phyloP scores from a whole-genome alignment of 2,329 filamentous ascomycete genomes.

The Zasmidium citrigriseum region DNA sequence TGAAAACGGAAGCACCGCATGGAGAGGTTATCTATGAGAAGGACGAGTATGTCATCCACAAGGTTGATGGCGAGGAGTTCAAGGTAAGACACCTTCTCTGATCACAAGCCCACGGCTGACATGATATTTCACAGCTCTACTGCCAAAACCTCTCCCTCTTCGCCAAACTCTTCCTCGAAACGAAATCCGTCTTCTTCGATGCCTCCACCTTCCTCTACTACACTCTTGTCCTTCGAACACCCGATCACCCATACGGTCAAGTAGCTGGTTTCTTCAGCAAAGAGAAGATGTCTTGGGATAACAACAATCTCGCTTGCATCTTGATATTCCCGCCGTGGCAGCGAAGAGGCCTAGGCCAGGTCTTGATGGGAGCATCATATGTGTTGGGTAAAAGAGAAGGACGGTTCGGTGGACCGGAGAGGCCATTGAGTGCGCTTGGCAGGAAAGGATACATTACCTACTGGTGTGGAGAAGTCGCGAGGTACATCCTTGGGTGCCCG shows the following conservation, averaged over 20 bases:
- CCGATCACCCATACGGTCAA: conserved; percentile 45
- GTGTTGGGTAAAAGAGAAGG: conserved; percentile 83
- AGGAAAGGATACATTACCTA: conserved; percentile 79
- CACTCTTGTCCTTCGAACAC: conserved; percentile 70
- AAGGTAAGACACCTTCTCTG: conserved; percentile 44
- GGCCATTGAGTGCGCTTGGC: conserved; percentile 85
- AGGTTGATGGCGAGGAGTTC: conserved; percentile 86
- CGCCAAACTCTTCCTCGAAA: conserved; percentile 95
- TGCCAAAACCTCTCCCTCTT: conserved; percentile 95
- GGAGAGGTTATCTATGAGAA: conserved; percentile 77
- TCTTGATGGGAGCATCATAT: conserved; percentile 92
- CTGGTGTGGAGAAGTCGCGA: conserved; percentile 81
- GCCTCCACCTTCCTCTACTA: conserved; percentile 94
- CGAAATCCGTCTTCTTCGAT: conserved; percentile 98
- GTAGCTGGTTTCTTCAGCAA: conserved; percentile 98
- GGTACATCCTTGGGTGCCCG: conserved; percentile 56
- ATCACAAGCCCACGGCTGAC: background rate
- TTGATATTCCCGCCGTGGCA: conserved; percentile 96
- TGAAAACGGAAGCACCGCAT: conserved; percentile 52
- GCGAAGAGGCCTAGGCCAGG: conserved; percentile 79
- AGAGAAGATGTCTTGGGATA: conserved; percentile 98
- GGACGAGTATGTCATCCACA: conserved; percentile 82
- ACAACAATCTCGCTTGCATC: conserved; percentile 96
- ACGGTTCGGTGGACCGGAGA: conserved; percentile 87
- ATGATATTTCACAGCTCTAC: conserved; percentile 65